Evolutionary conservation across 2,329 filamentous ascomycete species (phyloP).

Genomic region (Microdochium nivale): DNA sequence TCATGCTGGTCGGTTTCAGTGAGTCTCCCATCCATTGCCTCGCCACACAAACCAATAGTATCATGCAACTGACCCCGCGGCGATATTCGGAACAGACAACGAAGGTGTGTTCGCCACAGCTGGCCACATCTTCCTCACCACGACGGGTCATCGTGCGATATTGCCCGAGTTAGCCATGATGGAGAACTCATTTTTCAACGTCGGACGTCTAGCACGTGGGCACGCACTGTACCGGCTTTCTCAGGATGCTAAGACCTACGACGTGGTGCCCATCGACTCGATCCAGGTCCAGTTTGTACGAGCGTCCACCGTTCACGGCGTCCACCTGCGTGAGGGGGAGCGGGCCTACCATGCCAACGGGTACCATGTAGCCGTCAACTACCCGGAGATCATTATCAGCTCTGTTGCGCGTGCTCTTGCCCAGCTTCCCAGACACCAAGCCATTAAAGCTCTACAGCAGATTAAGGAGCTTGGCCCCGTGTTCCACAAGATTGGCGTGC

Average conservation of each 20-base stretch:
- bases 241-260: neutral
- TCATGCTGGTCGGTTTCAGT: neutral
- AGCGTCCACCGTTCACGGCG: neutral
- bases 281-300: neutral
- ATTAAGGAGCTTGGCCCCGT: neutral
- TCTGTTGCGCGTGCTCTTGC: neutral
- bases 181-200: neutral
- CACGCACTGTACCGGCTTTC: neutral
- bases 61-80: too few relatives aligned
- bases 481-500: neutral
- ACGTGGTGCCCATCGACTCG: neutral
- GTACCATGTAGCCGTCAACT: neutral
- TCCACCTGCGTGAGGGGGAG: neutral
- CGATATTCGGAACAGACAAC: too few relatives aligned
- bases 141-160: neutral
- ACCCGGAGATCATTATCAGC: neutral
- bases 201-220: neutral
- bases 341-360: neutral
- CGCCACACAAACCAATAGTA: too few relatives aligned
- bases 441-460: neutral
- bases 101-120: neutral
- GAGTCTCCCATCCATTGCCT: too few relatives aligned
- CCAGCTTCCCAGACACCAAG: neutral
- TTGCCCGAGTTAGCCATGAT: neutral
- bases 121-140: neutral